Base-by-base conservation (phyloP, 1,139 yeast species). In the Suhomyces kunorum region DNA sequence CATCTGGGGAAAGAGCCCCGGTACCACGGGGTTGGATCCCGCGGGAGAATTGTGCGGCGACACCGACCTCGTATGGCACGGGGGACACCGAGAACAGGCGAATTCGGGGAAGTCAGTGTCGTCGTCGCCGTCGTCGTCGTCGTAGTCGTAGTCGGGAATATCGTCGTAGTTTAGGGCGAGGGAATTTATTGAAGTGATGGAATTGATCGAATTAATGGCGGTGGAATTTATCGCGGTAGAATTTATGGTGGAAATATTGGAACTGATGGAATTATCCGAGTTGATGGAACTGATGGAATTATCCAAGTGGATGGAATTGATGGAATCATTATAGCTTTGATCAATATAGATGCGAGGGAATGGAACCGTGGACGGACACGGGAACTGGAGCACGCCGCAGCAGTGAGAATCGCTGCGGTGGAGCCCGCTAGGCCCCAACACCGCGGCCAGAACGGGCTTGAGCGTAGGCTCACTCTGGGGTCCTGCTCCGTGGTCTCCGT, bases 1-100 rank as follows among this genome's bases (percentile, higher is more conserved):
- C 71, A 70, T 64, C 14, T 48, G 46, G 2, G 76, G 76, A 44
- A 69, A 70, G 8, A 70, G 55, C 1, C 71, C 73, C 0, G 74
- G 74, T 1, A 51, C 55, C n/a, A 58, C 45, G 11, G 56, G 56
- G 29, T 56, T 66, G 8, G 56, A 43, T 32, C 58, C 57, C 2
- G 46, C 46, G 16, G 34, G 44, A 4, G 42, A 48, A 18, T 52
- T 51, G 17, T 32, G 15, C 14, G 24, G 16, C 11, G 38, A 16
- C 16, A 34, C 8, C 31, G 42, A 18, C 11, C 24, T 6, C 24
- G 24, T 9, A n/a, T 7, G 24, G 5, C 6, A n/a, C 11, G 24
- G n/a, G 24, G 24, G 24, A 20, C 24, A 20, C n/a, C n/a, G n/a
- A 20, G 11, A 20, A n/a, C 24, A 20, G 24, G 24, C n/a, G 6